A percentile compares a stretch with the other conserved stretches of the same genome.
phyloP scores from a whole-genome alignment of 192 early-diverging fungal species.

The Backusella liffmaniae region DNA sequence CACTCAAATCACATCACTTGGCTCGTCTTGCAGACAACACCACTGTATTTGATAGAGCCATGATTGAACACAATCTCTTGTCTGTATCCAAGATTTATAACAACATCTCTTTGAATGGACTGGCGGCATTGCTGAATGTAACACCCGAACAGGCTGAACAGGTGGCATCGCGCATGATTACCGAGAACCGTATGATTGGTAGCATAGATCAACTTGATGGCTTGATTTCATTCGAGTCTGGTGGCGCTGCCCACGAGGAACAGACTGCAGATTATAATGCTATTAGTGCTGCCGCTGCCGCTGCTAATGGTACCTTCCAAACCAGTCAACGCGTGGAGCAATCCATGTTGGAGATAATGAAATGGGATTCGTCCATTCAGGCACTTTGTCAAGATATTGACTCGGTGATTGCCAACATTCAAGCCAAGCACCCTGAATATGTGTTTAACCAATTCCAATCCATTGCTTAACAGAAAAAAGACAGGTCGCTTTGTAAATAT shows the following conservation, averaged over 20 bases:
- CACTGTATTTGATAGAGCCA: slow-evolving; percentile 86
- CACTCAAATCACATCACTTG: slow-evolving; percentile 76
- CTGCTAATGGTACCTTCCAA: slow-evolving; percentile 30
- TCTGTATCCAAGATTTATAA: slow-evolving; percentile 89
- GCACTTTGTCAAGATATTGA: slow-evolving; percentile 59
- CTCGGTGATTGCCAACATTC: slow-evolving; percentile 49
- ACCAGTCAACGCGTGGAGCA: slow-evolving; percentile 22
- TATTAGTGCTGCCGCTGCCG: slow-evolving; percentile 28
- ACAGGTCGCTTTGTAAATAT: no score
- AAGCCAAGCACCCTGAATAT: slow-evolving; percentile 49
- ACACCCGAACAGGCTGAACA: slow-evolving; percentile 80
- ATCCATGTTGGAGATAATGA: slow-evolving; percentile 44
- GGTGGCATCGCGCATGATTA: slow-evolving; percentile 87
- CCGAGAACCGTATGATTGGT: slow-evolving; percentile 83
- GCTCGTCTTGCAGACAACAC: slow-evolving; percentile 72
- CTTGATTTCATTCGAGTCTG: slow-evolving; percentile 80
- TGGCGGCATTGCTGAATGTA: slow-evolving; percentile 76
- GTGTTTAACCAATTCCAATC: slow-evolving; percentile 9
- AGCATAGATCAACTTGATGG: slow-evolving; percentile 91
- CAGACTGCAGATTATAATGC: slow-evolving; percentile 21
- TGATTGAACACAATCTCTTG: slow-evolving; percentile 93
- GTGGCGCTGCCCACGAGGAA: slow-evolving; percentile 27
- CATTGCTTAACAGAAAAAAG: slow-evolving; percentile 1
- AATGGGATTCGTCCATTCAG: slow-evolving; percentile 60
- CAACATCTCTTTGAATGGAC: slow-evolving; percentile 87